Evolutionary conservation across 2,329 filamentous ascomycete genomes (phyloP), one percentile per base, ranked within the genome.

Genomic region (Pyricularia grisea): DNA sequence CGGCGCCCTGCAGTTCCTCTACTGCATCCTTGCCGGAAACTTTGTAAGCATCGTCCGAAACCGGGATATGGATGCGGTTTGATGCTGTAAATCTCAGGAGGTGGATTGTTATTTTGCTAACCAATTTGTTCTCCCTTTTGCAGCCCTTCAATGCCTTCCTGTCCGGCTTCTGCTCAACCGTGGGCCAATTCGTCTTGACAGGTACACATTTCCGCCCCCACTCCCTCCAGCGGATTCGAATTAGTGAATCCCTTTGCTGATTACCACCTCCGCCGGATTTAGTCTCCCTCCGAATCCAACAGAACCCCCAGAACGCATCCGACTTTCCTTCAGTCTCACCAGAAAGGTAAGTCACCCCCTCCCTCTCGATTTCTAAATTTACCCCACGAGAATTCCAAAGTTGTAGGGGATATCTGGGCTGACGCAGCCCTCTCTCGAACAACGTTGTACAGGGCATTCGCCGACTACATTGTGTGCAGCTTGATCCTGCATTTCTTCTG

Each of bases 81-180:
- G 33, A 12, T 5, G 7, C 14, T 42, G 12, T 11, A 4, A 11
- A 42, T 42, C 3, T 42, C 33, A 5, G 4, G 14, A 42, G 12
- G 12, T 17, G 12, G 12, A 42, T 9, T 4, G 27, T 27, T 27
- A 4, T 31, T 17, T 42, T 42, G 30, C 33, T 66, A 20, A 33
- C 30, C 14, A 12, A n/a, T 25, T n/a, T 12, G 10, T 42, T 17
- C 9, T 17, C 12, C 66, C 17, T 28, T 28, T 28, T 64, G 70
- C 76, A 98, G 94, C 95, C 95, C 11, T 99, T 99, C 85, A 99
- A 99, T 79, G 95, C 96, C 72, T 99, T 99, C 83, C 88, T 99
- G 36, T 92, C 94, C 36, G 96, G 95, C 66, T 99, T 99, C 83
- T 90, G 88, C 71, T 93, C 94, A 20, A 95, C 94, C 1, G 94